Conservation (phyloP, 2,329 filamentous ascomycete species). For the Teratosphaeria zuluensis region DNA sequence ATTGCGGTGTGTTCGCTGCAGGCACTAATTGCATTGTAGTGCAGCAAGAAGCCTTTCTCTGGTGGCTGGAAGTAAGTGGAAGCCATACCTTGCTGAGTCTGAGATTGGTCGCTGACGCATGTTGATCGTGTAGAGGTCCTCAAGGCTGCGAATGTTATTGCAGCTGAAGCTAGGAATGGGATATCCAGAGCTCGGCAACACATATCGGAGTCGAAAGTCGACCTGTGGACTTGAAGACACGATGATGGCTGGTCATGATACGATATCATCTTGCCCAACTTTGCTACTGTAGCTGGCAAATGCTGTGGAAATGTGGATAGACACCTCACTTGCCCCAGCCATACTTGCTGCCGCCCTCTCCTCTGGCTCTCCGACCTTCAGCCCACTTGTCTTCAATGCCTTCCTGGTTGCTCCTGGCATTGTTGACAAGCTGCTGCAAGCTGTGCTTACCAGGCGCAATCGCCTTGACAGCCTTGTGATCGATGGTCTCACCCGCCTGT, state of each 20-base stretch:
- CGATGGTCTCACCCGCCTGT: conserved; percentile 54
- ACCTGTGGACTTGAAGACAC: too few relatives aligned
- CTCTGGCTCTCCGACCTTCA: conserved; percentile 65
- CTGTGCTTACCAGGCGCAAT: conserved; percentile 85
- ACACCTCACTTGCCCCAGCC: conserved; percentile 41
- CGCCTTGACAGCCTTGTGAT: conserved; percentile 72
- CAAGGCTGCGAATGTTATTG: not conserved
- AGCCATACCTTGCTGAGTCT: not conserved
- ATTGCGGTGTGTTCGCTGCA: not conserved
- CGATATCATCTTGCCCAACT: too few relatives aligned
- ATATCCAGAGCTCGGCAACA: too few relatives aligned
- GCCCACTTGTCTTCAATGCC: conserved; percentile 90
- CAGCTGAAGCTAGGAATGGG: not conserved
- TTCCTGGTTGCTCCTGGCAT: conserved; percentile 71
- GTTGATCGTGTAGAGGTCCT: not conserved
- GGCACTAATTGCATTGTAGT: not conserved
- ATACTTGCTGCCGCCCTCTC: conserved; percentile 72
- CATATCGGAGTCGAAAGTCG: too few relatives aligned
- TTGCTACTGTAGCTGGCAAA: too few relatives aligned
- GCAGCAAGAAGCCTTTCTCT: not conserved
- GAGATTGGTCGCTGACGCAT: not conserved
- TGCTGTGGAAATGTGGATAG: too few relatives aligned
- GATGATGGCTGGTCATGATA: too few relatives aligned
- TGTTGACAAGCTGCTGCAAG: conserved; percentile 76
- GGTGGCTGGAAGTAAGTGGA: not conserved